phyloP scores from a whole-genome alignment of 768 basidiomycete species.

The Asterophora parasitica region DNA sequence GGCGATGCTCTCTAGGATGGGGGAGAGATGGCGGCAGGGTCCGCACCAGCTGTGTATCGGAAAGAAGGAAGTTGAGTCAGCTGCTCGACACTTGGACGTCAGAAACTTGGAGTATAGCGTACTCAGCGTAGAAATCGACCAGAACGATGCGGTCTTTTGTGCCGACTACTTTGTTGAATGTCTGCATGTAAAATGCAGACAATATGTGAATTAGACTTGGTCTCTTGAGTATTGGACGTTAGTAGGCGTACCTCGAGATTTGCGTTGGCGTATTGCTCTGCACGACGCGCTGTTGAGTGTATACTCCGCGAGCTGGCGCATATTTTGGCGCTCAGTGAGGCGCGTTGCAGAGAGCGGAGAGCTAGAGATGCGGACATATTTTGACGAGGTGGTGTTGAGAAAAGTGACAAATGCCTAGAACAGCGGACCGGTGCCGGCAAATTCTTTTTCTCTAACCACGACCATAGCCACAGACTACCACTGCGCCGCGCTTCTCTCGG shows the following conservation, averaged over 20 bases:
- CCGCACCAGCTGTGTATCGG: constrained; percentile 70
- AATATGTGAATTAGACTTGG: background rate
- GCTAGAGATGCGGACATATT: constrained; percentile 8
- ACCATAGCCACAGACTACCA: no score
- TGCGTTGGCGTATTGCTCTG: constrained; percentile 41
- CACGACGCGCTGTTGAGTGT: constrained; percentile 36
- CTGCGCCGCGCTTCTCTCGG: no score
- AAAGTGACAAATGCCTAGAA: constrained; percentile 1
- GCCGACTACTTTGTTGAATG: constrained; percentile 31
- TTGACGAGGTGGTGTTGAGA: background rate
- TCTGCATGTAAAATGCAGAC: constrained; percentile 22
- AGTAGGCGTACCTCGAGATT: constrained; percentile 36
- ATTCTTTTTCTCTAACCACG: no score
- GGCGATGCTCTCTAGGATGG: constrained; percentile 60
- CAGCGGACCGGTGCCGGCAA: no score
- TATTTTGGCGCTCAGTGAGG: background rate
- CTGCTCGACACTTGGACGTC: background rate
- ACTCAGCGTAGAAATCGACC: constrained; percentile 84
- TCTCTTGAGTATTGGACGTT: background rate
- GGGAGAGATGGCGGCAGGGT: constrained; percentile 71
- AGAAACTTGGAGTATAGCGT: constrained; percentile 22
- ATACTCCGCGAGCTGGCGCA: constrained; percentile 21
- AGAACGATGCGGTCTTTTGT: constrained; percentile 52
- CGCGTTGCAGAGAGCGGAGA: constrained; percentile 6
- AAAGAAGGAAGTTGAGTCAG: background rate